phyloP scores from a whole-genome alignment of 1,284 basidiomycete genomes.

The Inonotus obliquus region DNA sequence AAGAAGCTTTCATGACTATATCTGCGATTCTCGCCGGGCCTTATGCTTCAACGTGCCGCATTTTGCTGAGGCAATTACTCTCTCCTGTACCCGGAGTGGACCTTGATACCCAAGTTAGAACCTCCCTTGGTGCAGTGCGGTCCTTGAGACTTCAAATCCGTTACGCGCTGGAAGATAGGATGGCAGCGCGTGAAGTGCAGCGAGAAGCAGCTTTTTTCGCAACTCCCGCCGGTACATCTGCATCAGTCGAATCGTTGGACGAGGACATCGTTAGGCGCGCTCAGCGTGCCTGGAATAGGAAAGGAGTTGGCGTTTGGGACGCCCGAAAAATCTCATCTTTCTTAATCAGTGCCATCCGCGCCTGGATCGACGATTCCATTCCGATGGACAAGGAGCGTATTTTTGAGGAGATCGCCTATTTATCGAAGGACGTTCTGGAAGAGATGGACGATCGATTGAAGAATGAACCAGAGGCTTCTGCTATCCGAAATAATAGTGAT shows the following conservation, averaged over 20 bases:
- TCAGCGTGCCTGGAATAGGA: slow-evolving; percentile 65
- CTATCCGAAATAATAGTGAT: slow-evolving; percentile 48
- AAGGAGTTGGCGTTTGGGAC: slow-evolving; percentile 61
- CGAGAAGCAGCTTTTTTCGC: slow-evolving; percentile 49
- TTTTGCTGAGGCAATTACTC: slow-evolving; percentile 50
- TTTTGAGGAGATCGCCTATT: slow-evolving; percentile 60
- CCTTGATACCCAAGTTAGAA: slow-evolving; percentile 35
- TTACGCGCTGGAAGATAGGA: slow-evolving; percentile 50
- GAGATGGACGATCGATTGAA: slow-evolving; percentile 62
- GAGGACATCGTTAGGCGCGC: slow-evolving; percentile 62
- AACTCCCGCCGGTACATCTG: slow-evolving; percentile 53
- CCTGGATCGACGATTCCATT: slow-evolving; percentile 40
- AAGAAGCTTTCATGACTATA: slow-evolving; percentile 50
- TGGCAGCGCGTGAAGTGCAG: slow-evolving; percentile 60
- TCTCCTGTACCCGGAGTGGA: slow-evolving; percentile 29
- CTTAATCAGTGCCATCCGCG: slow-evolving; percentile 46
- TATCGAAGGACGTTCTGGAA: slow-evolving; percentile 65
- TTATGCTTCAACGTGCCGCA: slow-evolving; percentile 58
- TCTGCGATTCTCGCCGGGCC: slow-evolving; percentile 56
- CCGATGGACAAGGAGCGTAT: slow-evolving; percentile 47
- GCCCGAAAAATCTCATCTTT: slow-evolving; percentile 51
- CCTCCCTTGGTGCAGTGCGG: slow-evolving; percentile 60
- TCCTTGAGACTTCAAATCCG: slow-evolving; percentile 63
- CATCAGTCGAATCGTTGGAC: slow-evolving; percentile 48
- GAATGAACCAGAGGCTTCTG: slow-evolving; percentile 33